phyloP scores from a whole-genome alignment of 768 basidiomycete genomes.

The Hygrocybe punicea region DNA sequence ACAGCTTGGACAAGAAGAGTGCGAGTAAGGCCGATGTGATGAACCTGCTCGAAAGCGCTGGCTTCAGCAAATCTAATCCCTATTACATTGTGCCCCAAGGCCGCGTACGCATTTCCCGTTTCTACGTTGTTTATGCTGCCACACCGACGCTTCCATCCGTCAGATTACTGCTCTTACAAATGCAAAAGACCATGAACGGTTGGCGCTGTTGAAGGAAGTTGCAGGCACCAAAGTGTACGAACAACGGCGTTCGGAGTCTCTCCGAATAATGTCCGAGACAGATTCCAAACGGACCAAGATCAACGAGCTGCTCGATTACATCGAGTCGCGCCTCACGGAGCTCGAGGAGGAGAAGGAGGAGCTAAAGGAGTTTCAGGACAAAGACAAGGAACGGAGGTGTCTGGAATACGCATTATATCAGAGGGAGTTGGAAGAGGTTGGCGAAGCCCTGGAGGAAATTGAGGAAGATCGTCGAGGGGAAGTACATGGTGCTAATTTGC shows the following conservation, averaged over 20 bases:
- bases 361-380: constrained; percentile 92
- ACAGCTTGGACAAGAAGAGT: constrained; percentile 93
- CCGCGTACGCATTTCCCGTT: constrained; percentile 54
- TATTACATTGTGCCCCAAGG: constrained; percentile 99
- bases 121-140: not conserved
- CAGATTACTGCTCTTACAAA: constrained; percentile 96
- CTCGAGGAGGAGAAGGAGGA: constrained; percentile 99
- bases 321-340: constrained; percentile 84
- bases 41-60: constrained; percentile 94
- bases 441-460: constrained; percentile 79
- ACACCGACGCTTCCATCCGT: not conserved
- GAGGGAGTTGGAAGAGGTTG: constrained; percentile 86
- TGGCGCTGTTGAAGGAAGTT: constrained; percentile 94
- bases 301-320: constrained; percentile 82
- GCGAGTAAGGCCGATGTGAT: constrained; percentile 96
- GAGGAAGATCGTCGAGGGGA: constrained; percentile 79
- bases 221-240: constrained; percentile 99
- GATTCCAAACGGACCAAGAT: constrained; percentile 91
- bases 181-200: constrained; percentile 91
- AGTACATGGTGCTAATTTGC: constrained; percentile 77
- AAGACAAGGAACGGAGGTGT: constrained; percentile 91
- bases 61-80: constrained; percentile 97
- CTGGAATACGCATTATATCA: constrained; percentile 94
- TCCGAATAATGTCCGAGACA: constrained; percentile 97
- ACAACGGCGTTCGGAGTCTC: constrained; percentile 83